Base-by-base conservation (phyloP, 768 basidiomycete species). In the Suillus lakei region DNA sequence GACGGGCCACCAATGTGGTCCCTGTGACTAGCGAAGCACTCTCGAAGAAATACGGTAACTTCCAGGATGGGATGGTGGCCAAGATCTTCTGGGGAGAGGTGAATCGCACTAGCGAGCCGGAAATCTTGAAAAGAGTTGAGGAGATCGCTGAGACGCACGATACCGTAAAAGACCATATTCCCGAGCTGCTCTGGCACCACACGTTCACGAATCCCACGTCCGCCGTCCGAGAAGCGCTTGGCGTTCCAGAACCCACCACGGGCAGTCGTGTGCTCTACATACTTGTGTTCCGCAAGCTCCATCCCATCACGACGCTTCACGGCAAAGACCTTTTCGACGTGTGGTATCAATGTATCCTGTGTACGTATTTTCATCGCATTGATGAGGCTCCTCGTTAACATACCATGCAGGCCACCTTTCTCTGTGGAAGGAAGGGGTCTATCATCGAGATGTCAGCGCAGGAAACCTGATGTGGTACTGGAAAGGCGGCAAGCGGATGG, bases 201-300 rank as follows among this genome's bases (percentile, higher is more conserved):
- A 53, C 23, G 8, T 30, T 60, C 16, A 38, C 13, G 4, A 9
- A 28, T n/a, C 32, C 39, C 9, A 30, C 43, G 16, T 30, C 60
- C 6, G 32, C 7, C 21, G 6, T 60, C n/a, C 44, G 60, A 10
- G 41, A 43, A n/a, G 34, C 2, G 16, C 60, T 61, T 2, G 23
- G n/a, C 0, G 32, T 55, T 30, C 28, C 60, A 2, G 60, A 61
- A 7, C 18, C 18, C 6, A 43, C 7, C 7, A 30, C 4, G 44
- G 60, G 44, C 26, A 51, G 21, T 21, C 60, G 60, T 8, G 8
- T 51, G 15, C 46, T 61, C 60, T 61, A 51, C 44, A 51, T 41
- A 5, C 39, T 54, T 6, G 5, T 61, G 54, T 61, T 53, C 16
- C 60, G 8, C 5, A 53, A 34, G 44, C 60, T 61, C 10, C 5